Base-by-base conservation (phyloP, 78 protist species). In the Polysphondylium violaceum region DNA sequence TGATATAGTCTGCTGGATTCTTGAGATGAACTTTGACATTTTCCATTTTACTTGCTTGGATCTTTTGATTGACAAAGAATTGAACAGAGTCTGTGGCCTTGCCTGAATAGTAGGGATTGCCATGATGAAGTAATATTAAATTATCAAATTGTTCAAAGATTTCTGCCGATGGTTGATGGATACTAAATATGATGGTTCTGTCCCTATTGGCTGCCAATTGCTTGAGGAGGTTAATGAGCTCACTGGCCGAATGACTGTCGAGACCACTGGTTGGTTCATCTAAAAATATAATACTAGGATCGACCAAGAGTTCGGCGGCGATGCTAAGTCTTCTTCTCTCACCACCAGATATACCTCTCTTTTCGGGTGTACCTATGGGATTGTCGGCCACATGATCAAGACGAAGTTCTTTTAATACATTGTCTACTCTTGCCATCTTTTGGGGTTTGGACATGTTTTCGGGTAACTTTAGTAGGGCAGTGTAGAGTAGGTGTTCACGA, bases 271-370 rank as follows among this genome's bases (percentile, higher is more conserved):
- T 81, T 76, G 97, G 97, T 59, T 96, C 97, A 55, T 96, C 98
- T 8, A 97, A 88, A 65, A 95, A 90, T 9, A 96, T 40, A 5
- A 97, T 65, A 12, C 67, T 21, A 12, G 98, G 98, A 36, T 87
- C 60, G 47, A 79, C 72, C 23, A 97, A 33, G 19, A 97, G 85
- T 76, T 95, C 96, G 4, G 92, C 41, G 0, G 93, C 98, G 40
- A 96, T 81, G 0, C 86, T 16, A 17, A 94, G 68, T 17, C 98
- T 87, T 43, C 90, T 94, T 23, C 88, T 50, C 72, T 97, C 97
- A 43, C 99, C 99, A 43, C 98, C 98, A 11, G 98, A 96, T n/a
- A 97, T 90, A 33, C 98, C 98, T 27, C 98, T 64, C 63, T 78
- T 72, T 36, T 76, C 74, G 4, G 94, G 79, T n/a, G 90, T 69